Base-by-base conservation (phyloP, 2,329 filamentous ascomycete species). In the Trichoderma sp. region DNA sequence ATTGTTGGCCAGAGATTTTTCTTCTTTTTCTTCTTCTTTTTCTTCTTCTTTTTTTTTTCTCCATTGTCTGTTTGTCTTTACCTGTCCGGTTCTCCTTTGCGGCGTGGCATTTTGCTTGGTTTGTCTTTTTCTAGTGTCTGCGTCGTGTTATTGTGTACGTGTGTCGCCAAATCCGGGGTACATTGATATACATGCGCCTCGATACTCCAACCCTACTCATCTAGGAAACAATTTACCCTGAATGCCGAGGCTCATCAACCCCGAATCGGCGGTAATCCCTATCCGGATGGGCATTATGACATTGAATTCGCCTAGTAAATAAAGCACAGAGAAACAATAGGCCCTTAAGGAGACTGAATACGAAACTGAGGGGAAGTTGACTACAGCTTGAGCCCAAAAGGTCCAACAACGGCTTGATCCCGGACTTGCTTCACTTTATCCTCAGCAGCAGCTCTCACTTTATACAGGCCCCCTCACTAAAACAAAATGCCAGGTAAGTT, bases 401-500 rank as follows among this genome's bases (percentile, higher is more conserved):
- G 51, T 39, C 53, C 32, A 58, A 58, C 53, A 28, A 24, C 47
- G 11, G 34, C 36, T 30, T 47, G 9, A 60, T 26, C 26, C 26
- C 47, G 28, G n/a, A 56, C 30, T 56, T 12, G 8, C 8, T 43
- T 70, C 28, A 56, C 67, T 39, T 56, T 43, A 15, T 39, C 30
- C 18, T 70, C 67, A 62, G 26, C n/a, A 53, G 8, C 12, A 39
- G 4, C 5, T 3, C 15, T 30, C 53, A 21, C 24, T 24, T 34
- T 14, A 6, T 15, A 53, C 34, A 26, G 14, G n/a, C 36, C 12
- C 32, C 24, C 39, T 11, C 9, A 26, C 8, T 18, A 53, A 2
- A 28, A n/a, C 12, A 67, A 58, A 58, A 70, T 70, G 67, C 67
- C 67, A 70, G 67, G 67, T 70, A 47, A n/a, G 34, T 18, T 21